Percentiles rank a stretch among this genome's conserved stretches.
These are phyloP conservation scores for Pestalotiopsis sp. DNA, from an alignment of 2,329 filamentous ascomycete genomes.

Conservation along the genomic window DNA sequence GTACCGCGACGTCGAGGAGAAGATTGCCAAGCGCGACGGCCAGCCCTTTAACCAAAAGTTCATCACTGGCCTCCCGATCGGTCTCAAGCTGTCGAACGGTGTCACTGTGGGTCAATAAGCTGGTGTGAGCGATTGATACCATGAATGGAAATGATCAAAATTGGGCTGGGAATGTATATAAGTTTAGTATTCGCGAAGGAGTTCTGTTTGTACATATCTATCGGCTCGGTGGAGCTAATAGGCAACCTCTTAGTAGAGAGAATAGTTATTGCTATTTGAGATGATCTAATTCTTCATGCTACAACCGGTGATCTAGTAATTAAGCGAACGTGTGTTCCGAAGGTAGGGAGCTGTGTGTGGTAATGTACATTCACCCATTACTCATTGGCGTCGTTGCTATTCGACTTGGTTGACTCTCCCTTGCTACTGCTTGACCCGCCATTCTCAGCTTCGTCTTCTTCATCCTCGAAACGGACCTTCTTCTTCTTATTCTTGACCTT, in stretches of 20 bases:
- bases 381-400: background rate
- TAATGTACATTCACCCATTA: background rate
- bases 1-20: constrained; percentile 13
- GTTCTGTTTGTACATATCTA: background rate
- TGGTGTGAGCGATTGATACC: background rate
- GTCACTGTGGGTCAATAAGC: background rate
- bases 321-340: background rate
- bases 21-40: constrained; percentile 7
- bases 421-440: background rate
- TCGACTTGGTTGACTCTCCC: background rate
- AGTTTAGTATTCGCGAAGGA: too few relatives aligned
- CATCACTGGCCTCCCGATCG: constrained; percentile 5
- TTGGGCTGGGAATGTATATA: too few relatives aligned
- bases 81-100: constrained; percentile 13
- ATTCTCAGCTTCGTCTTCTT: background rate
- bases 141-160: too few relatives aligned
- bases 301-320: too few relatives aligned
- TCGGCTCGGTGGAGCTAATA: background rate
- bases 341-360: background rate
- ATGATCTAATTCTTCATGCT: too few relatives aligned
- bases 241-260: background rate
- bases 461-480: background rate
- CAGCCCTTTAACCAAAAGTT: background rate
- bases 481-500: background rate
- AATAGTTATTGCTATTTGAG: too few relatives aligned